A percentile compares a stretch with the other conserved stretches of the same genome.
These are phyloP conservation scores for Tephrocybe sp. DNA, from an alignment of 768 basidiomycete species.

Conservation along the genomic window DNA sequence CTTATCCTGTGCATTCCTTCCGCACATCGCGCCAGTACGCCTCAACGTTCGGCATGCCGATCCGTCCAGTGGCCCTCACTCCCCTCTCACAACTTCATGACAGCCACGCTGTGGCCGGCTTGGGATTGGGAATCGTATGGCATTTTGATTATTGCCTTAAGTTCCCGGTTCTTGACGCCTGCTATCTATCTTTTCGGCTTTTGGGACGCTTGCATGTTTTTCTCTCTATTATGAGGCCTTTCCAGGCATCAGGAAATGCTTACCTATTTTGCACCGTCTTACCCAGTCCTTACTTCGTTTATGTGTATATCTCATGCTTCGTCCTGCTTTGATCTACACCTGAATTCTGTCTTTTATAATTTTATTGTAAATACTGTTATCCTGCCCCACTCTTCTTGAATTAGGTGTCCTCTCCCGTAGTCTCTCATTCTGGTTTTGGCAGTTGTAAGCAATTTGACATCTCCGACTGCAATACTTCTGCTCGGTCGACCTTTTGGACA, in stretches of 20 bases:
- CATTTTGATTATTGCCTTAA: neutral
- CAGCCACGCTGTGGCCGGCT: neutral
- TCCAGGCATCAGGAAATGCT: slow-evolving; percentile 1
- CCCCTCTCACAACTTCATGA: neutral
- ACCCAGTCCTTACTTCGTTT: neutral
- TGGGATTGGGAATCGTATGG: neutral
- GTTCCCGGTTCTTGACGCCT: neutral
- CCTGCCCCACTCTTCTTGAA: slow-evolving; percentile 6
- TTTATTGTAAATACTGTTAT: neutral
- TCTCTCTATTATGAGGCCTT: neutral
- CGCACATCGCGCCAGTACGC: neutral
- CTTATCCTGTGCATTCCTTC: neutral
- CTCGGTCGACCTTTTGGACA: too few relatives aligned
- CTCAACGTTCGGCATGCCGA: too few relatives aligned
- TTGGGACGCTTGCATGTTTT: neutral
- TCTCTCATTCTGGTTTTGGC: neutral
- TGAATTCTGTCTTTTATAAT: neutral
- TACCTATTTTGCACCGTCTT: neutral
- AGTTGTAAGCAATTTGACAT: neutral
- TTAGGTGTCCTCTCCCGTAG: slow-evolving; percentile 27
- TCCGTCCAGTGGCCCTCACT: neutral
- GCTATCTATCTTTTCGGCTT: neutral
- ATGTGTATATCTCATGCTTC: neutral
- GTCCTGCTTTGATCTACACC: neutral
- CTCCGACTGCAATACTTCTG: too few relatives aligned